Base-by-base conservation (phyloP, 208 protist genomes). In the Porcisia hertigi region DNA sequence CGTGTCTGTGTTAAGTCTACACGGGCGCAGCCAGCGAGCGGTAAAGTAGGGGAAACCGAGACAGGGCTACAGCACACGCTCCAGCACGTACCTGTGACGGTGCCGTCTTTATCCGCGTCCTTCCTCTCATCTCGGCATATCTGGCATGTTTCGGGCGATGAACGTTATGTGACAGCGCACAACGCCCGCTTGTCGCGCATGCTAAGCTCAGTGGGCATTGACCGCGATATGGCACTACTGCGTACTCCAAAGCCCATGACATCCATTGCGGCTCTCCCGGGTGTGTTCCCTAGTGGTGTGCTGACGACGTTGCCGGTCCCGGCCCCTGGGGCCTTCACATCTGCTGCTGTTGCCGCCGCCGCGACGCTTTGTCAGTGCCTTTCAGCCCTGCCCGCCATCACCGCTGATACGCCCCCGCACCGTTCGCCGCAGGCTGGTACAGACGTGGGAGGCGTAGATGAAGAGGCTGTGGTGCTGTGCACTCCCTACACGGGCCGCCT, bases 401-500 rank as follows among this genome's bases (percentile, higher is more conserved):
- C 73, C 4, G 9, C 25, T 18, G 34, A 20, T 36, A 20, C 41
- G 5, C 41, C 2, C 23, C 39, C 41, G 39, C 18, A 49, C 23
- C 25, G 41, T 67, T n/a, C 11, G 11, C 41, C 1, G 41, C 41
- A 52, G 4, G 18, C 63, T 43, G 41, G 23, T 30, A 67, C 39
- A 20, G 7, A 2, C 9, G 18, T 52, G 34, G 55, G 20, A 9
- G 60, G 25, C 34, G 49, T 34, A 53, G 39, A 41, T 11, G 39
- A 25, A 47, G 79, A 67, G 77, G 73, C 62, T 39, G 70, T 98
- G n/a, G 71, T 97, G 30, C 78, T 92, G 12, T 97, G 92, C 75
- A 85, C 92, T 30, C 97, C 97, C 25, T 87, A 97, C 59, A 98
- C 97, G 5, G 97, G 97, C 6, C 86, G 95, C 8, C 88, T 94